Percentiles rank a stretch among this genome's conserved stretches.
These are phyloP conservation scores for Tuber indicum DNA, from an alignment of 495 filamentous ascomycete genomes.

Conservation along the genomic window DNA sequence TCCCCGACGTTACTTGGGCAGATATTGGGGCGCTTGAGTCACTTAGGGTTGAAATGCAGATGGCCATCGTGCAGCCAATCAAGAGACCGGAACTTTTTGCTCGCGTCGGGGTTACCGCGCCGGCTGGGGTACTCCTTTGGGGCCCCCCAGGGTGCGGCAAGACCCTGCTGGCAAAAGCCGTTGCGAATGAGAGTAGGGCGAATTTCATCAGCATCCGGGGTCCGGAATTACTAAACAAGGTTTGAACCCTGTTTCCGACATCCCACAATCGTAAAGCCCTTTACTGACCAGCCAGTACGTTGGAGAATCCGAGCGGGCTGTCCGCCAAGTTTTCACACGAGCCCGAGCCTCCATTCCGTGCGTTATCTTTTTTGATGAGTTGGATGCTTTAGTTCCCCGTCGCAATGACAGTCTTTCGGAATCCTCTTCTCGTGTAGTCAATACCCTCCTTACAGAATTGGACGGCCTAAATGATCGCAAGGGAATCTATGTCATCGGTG, in stretches of 20 bases:
- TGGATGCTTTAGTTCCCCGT: conserved; percentile 83
- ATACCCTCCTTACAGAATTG: conserved; percentile 92
- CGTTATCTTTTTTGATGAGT: conserved; percentile 96
- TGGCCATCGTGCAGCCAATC: conserved; percentile 90
- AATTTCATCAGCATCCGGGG: conserved; percentile 99
- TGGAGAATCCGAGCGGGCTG: conserved; percentile 86
- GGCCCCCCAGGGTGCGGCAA: conserved; percentile 96
- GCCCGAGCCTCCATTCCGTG: conserved; percentile 82
- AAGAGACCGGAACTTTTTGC: conserved; percentile 72
- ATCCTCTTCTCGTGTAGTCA: conserved; percentile 81
- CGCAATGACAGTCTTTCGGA: conserved; percentile 77
- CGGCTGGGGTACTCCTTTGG: conserved; percentile 90
- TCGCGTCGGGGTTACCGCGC: conserved; percentile 75
- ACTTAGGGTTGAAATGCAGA: conserved; percentile 74
- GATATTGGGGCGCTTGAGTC: conserved; percentile 79
- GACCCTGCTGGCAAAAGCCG: conserved; percentile 90
- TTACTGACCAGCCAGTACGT: conserved; percentile 70
- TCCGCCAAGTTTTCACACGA: conserved; percentile 85
- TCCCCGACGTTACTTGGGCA: conserved; percentile 93
- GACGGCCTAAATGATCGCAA: conserved; percentile 74
- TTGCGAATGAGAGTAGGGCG: conserved; percentile 87
- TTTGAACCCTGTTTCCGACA: not conserved
- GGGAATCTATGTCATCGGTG: conserved; percentile 91
- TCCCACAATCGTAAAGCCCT: conserved; percentile 42
- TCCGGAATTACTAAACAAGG: conserved; percentile 48